Conservation (phyloP, 352 stramenopile species). For the Phytophthora hibernalis region DNA sequence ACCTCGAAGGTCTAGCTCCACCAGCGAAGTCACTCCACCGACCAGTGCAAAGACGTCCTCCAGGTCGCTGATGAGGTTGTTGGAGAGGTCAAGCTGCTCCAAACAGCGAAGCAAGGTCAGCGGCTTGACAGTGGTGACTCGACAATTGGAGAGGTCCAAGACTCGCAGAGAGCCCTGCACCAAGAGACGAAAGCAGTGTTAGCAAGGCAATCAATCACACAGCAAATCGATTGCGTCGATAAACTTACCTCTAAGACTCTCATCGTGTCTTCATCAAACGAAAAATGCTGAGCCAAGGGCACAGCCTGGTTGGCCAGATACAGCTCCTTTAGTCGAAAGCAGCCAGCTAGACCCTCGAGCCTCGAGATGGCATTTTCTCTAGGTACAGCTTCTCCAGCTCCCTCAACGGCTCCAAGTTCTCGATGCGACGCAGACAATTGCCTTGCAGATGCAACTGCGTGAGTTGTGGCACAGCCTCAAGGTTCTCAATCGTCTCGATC, state of each 20-base stretch:
- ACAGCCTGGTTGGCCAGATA: slow-evolving; percentile 71
- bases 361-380: slow-evolving; percentile 68
- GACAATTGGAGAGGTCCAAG: slow-evolving; percentile 71
- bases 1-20: slow-evolving; percentile 64
- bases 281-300: slow-evolving; percentile 36
- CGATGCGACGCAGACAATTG: slow-evolving; percentile 65
- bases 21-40: slow-evolving; percentile 46
- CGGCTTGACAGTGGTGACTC: slow-evolving; percentile 35
- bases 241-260: slow-evolving; percentile 46
- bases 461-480: slow-evolving; percentile 58
- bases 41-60: slow-evolving; percentile 77
- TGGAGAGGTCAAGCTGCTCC: slow-evolving; percentile 70
- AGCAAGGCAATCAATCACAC: neutral
- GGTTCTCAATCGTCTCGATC: slow-evolving; percentile 59
- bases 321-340: slow-evolving; percentile 57
- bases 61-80: slow-evolving; percentile 66
- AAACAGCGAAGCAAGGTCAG: slow-evolving; percentile 49
- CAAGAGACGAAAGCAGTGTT: neutral
- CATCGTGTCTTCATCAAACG: slow-evolving; percentile 57
- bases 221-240: neutral
- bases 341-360: slow-evolving; percentile 54
- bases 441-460: slow-evolving; percentile 81
- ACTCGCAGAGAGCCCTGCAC: slow-evolving; percentile 59
- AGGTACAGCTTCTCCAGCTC: slow-evolving; percentile 80
- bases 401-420: slow-evolving; percentile 48